Conservation (phyloP, 345 rosid genomes). For the Excoecaria cochinchinensis region DNA sequence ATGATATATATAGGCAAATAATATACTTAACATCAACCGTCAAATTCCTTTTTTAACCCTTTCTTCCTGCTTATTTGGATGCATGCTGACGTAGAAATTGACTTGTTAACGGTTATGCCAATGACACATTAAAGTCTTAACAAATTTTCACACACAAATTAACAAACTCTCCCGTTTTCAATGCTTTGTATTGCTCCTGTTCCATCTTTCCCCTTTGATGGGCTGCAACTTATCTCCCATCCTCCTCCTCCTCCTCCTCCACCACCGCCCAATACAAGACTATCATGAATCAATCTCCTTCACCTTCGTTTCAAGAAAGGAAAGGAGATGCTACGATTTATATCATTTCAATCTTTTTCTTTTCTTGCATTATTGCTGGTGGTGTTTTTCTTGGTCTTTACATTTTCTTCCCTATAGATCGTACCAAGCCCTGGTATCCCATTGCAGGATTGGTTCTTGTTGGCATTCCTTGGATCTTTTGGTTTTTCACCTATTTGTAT, state of each 20-base stretch:
- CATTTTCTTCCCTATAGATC: slow-evolving; percentile 36
- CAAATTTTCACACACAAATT: neutral
- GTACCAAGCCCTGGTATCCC: slow-evolving; percentile 38
- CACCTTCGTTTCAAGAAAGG: slow-evolving; percentile 37
- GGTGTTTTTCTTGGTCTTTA: slow-evolving; percentile 53
- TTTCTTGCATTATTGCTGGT: slow-evolving; percentile 47
- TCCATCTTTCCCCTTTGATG: slow-evolving; percentile 3
- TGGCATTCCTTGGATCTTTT: slow-evolving; percentile 67
- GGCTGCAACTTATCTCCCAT: neutral
- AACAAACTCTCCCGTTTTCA: slow-evolving; percentile 12
- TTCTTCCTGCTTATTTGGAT: neutral
- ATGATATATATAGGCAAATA: no score
- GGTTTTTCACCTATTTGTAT: slow-evolving; percentile 58
- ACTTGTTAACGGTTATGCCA: neutral
- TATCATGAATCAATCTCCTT: neutral
- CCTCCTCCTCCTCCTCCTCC: neutral
- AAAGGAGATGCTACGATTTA: slow-evolving; percentile 50
- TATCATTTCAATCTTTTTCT: slow-evolving; percentile 40
- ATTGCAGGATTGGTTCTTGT: slow-evolving; percentile 50
- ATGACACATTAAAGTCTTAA: no score
- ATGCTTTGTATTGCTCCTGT: neutral
- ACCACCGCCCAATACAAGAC: neutral
- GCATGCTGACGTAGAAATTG: no score
- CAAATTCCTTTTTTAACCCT: neutral
- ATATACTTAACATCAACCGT: no score